phyloP scores from a whole-genome alignment of 495 filamentous ascomycete genomes.

The Penicillium roqueforti region DNA sequence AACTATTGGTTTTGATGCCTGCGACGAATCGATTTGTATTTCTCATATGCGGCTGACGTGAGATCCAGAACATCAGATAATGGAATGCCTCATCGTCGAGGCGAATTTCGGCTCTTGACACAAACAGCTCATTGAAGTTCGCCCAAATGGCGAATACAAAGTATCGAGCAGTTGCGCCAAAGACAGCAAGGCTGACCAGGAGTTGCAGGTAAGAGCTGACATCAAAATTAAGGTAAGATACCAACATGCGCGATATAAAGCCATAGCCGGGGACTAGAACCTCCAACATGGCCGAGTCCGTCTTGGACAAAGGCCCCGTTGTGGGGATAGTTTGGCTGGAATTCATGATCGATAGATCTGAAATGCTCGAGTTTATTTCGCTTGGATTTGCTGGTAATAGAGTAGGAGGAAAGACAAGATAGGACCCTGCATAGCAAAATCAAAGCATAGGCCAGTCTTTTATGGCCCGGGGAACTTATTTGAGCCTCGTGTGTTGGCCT shows the following conservation, averaged over 20 bases:
- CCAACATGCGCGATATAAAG: constrained; percentile 54
- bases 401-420: too few relatives aligned
- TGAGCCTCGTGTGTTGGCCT: constrained; percentile 2
- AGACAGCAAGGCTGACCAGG: constrained; percentile 46
- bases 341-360: constrained; percentile 17
- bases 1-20: constrained; percentile 52
- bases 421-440: not conserved
- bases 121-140: constrained; percentile 27
- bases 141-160: constrained; percentile 39
- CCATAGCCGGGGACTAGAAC: constrained; percentile 71
- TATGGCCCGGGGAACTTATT: not conserved
- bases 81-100: constrained; percentile 66
- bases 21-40: constrained; percentile 57
- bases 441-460: not conserved
- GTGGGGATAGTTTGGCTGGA: constrained; percentile 23
- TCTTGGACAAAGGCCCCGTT: constrained; percentile 10
- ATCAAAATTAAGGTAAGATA: constrained; percentile 63
- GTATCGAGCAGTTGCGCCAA: constrained; percentile 51
- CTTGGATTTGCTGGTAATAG: not conserved
- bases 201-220: constrained; percentile 65
- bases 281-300: constrained; percentile 56
- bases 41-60: constrained; percentile 55
- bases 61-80: constrained; percentile 67
- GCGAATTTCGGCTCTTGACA: constrained; percentile 59
- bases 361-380: not conserved